These are phyloP conservation scores for Drosera capensis DNA, from an alignment of 148 eudicot species.

Conservation along the genomic window DNA sequence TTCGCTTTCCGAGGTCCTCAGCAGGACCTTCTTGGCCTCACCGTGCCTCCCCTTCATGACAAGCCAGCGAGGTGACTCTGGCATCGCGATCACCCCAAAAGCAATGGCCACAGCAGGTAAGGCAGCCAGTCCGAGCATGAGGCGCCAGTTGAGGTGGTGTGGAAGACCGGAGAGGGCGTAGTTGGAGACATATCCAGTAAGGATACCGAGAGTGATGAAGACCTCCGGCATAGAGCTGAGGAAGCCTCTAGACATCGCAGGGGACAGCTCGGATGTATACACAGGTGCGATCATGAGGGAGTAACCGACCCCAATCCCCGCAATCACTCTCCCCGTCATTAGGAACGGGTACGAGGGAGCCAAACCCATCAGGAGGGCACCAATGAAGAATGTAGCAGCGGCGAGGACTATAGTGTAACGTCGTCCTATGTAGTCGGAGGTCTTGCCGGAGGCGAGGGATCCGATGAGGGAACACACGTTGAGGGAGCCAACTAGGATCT, in stretches of 20 bases:
- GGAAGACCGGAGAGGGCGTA: constrained; percentile 45
- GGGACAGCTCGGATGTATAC: constrained; percentile 78
- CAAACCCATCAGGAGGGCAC: constrained; percentile 71
- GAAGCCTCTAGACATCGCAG: constrained; percentile 64
- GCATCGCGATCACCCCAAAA: constrained; percentile 49
- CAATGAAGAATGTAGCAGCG: constrained; percentile 50
- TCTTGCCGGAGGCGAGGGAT: constrained; percentile 60
- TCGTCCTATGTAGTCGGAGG: constrained; percentile 74
- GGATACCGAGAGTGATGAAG: constrained; percentile 64
- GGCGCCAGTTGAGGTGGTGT: constrained; percentile 43
- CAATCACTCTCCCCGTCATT: constrained; percentile 57
- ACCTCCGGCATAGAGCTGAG: constrained; percentile 70
- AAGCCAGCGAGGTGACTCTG: constrained; percentile 94
- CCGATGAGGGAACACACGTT: constrained; percentile 65
- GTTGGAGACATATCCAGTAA: constrained; percentile 56
- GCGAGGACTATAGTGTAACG: constrained; percentile 77
- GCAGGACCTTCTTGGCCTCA: constrained; percentile 42
- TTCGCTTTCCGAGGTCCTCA: constrained; percentile 31
- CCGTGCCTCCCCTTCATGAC: constrained; percentile 43
- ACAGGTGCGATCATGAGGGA: constrained; percentile 90
- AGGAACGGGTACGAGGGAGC: constrained; percentile 62
- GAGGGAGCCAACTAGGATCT: constrained; percentile 59
- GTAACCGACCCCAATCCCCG: constrained; percentile 86
- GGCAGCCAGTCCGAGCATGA: constrained; percentile 69
- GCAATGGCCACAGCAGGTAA: constrained; percentile 49